Evolutionary conservation across 2,329 filamentous ascomycete species (phyloP), one percentile per base, ranked within the genome.

Genomic region (Fusarium camptoceras): DNA sequence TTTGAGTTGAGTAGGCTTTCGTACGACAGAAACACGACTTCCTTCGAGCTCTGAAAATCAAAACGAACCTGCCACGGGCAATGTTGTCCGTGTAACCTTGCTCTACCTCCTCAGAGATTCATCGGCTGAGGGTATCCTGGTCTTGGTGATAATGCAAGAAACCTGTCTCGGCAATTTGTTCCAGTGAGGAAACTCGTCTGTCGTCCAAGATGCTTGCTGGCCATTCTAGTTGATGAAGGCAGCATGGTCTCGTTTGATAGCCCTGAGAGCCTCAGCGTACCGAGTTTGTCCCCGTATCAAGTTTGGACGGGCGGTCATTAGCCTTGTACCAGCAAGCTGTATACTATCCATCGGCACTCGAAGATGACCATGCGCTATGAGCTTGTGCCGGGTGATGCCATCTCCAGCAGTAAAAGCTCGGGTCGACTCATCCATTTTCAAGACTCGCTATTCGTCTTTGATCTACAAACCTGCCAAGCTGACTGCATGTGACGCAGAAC

Each of bases 381-480:
- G 16, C 18, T 28, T 28, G 16, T 20, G 9, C 10, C 11, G 34
- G 14, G 15, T 18, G 18, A 53, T 14, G 15, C n/a, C 24, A 15
- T 28, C 25, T n/a, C 24, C 41, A 8, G 24, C 18, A 27, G 22
- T 12, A 42, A 27, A 22, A 44, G 22, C n/a, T 16, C 18, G 12
- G 28, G 22, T 15, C n/a, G 20, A 43, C 34, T n/a, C 10, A 30
- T 34, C 20, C 42, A 24, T n/a, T 22, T 25, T 18, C 47, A n/a
- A 25, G 31, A 20, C 16, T 46, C 68, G 46, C 14, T 68, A 51
- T 49, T 42, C 64, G 59, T 30, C 59, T 55, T 70, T 48, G 55
- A 51, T 58, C 50, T 70, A 71, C 67, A 70, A 44, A 30, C 41
- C 41, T 27, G 25, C 28, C 28, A 54, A 24, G n/a, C 39, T 57